Conservation (phyloP, 306 rosid species). For the Cotoneaster glaucophyllus region DNA sequence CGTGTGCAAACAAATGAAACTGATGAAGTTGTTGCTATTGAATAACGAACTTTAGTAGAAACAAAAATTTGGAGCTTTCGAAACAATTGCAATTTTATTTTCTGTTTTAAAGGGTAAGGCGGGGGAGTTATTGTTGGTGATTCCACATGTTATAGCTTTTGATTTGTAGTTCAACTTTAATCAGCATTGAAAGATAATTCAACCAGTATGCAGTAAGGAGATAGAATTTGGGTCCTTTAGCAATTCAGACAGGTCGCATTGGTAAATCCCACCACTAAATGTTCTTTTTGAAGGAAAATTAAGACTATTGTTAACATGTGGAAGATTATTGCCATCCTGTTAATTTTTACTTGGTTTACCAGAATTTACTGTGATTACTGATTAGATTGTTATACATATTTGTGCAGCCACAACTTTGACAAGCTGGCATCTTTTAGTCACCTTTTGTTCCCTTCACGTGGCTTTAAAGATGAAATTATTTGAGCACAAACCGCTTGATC, state of each 20-base stretch:
- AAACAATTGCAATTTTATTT: not conserved
- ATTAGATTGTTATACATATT: not conserved
- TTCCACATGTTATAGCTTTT: not conserved
- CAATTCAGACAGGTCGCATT: not conserved
- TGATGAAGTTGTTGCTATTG: not conserved
- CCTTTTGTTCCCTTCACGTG: slow-evolving; percentile 91
- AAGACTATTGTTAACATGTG: not conserved
- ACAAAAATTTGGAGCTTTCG: not conserved
- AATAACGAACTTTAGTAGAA: not conserved
- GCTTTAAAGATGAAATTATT: slow-evolving; percentile 79
- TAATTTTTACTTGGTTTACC: not conserved
- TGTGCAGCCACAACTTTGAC: slow-evolving; percentile 95
- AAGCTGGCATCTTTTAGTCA: slow-evolving; percentile 98
- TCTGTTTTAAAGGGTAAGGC: not conserved
- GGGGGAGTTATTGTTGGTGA: not conserved
- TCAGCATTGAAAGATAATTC: not conserved
- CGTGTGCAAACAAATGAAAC: not conserved
- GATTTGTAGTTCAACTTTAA: not conserved
- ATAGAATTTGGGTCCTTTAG: not conserved
- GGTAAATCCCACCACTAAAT: not conserved
- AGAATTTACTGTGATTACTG: not conserved
- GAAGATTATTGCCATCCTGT: not conserved
- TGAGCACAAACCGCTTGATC: slow-evolving; percentile 90
- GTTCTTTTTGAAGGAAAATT: not conserved
- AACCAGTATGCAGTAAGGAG: not conserved